phyloP scores from a whole-genome alignment of 805 yeast genomes.

The Zygosaccharomyces lentus region DNA sequence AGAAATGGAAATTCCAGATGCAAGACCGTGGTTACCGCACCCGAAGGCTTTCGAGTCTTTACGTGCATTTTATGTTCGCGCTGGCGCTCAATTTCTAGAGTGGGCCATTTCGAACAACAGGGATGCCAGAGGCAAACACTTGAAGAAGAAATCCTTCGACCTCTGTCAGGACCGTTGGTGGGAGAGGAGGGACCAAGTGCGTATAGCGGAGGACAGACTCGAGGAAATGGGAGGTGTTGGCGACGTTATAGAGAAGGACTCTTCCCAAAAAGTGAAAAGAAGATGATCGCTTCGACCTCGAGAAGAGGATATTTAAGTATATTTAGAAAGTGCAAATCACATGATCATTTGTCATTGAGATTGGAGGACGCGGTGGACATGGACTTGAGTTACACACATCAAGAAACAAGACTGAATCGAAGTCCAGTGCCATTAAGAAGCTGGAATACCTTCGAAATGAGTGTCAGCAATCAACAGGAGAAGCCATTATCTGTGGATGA shows the following conservation, averaged over 20 bases:
- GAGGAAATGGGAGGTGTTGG: slow-evolving; percentile 92
- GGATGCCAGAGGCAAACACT: slow-evolving; percentile 82
- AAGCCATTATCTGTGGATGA: slow-evolving; percentile 37
- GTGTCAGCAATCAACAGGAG: slow-evolving; percentile 22
- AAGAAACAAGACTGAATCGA: background rate
- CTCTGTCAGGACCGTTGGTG: slow-evolving; percentile 94
- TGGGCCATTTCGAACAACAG: slow-evolving; percentile 89
- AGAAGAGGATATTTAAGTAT: background rate
- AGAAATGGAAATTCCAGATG: slow-evolving; percentile 76
- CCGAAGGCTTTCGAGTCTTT: slow-evolving; percentile 89
- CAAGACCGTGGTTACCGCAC: slow-evolving; percentile 95
- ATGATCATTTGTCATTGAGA: background rate
- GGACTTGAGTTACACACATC: background rate
- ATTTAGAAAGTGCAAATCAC: slow-evolving; percentile 1
- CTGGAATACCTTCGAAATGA: background rate
- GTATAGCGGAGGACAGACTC: slow-evolving; percentile 79
- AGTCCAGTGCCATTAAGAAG: background rate
- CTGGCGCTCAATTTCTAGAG: slow-evolving; percentile 81
- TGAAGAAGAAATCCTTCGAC: slow-evolving; percentile 86
- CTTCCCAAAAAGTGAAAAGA: slow-evolving; percentile 53
- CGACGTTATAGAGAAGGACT: slow-evolving; percentile 75
- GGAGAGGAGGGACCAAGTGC: slow-evolving; percentile 94
- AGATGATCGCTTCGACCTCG: slow-evolving; percentile 11
- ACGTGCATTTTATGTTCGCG: slow-evolving; percentile 78
- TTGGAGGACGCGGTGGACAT: background rate